Conservation (phyloP, 257 asterid genomes). For the Plantago major region DNA sequence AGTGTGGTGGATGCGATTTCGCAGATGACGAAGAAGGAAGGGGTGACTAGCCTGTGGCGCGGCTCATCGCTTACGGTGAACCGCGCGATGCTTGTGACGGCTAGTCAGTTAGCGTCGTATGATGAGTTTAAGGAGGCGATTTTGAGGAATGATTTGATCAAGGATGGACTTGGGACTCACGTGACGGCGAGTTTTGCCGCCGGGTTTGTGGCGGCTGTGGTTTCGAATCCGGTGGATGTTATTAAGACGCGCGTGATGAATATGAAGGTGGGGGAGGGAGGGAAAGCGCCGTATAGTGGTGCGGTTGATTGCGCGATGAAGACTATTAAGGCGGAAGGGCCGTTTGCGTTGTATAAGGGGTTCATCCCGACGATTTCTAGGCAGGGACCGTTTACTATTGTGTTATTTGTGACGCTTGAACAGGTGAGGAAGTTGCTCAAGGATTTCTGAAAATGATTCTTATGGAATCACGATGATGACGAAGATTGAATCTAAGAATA, state of each 20-base stretch:
- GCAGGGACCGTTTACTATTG: slow-evolving; percentile 87
- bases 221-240: slow-evolving; percentile 85
- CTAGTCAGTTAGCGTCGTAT: slow-evolving; percentile 84
- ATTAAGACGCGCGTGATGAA: slow-evolving; percentile 89
- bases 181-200: slow-evolving; percentile 90
- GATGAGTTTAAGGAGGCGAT: slow-evolving; percentile 73
- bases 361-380: slow-evolving; percentile 79
- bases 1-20: slow-evolving; percentile 84
- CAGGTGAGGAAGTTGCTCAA: slow-evolving; percentile 79
- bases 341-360: slow-evolving; percentile 79
- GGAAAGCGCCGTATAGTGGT: slow-evolving; percentile 62
- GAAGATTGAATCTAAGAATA: not conserved
- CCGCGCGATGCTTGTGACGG: slow-evolving; percentile 89
- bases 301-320: slow-evolving; percentile 86
- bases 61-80: slow-evolving; percentile 88
- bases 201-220: slow-evolving; percentile 91
- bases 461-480: slow-evolving; percentile 29
- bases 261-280: slow-evolving; percentile 76
- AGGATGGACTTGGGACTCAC: slow-evolving; percentile 83
- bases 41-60: slow-evolving; percentile 82
- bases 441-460: slow-evolving; percentile 40
- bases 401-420: slow-evolving; percentile 84
- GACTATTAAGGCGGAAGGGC: slow-evolving; percentile 79
- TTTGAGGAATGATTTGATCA: slow-evolving; percentile 40
- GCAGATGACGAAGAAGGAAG: slow-evolving; percentile 68